A percentile compares a stretch with the other conserved stretches of the same genome.
These are phyloP conservation scores for Coemansia sp. DNA, from an alignment of 192 early-diverging fungal genomes.

Conservation along the genomic window DNA sequence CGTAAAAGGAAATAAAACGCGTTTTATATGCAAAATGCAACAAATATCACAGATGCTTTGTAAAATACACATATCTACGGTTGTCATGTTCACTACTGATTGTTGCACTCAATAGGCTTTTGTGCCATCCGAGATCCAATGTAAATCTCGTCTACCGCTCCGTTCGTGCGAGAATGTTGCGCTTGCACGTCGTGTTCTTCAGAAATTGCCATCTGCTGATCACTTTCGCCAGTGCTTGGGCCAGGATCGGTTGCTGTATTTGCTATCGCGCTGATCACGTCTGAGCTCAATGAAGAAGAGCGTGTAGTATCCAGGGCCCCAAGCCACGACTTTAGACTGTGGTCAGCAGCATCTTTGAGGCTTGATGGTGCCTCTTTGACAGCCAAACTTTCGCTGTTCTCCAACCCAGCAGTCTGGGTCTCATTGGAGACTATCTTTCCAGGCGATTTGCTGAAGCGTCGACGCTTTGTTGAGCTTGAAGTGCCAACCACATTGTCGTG, in stretches of 20 bases:
- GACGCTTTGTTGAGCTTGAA: background rate
- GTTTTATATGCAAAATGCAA: background rate
- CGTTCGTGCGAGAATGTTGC: background rate
- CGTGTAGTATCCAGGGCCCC: slow-evolving; percentile 23
- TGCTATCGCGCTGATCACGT: background rate
- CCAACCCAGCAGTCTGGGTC: background rate
- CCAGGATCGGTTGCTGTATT: background rate
- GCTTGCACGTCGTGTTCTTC: background rate
- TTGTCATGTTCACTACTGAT: slow-evolving; percentile 14
- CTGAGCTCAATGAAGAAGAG: background rate
- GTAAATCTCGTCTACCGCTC: slow-evolving; percentile 31
- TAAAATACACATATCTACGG: background rate
- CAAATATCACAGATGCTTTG: background rate
- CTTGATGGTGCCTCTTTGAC: slow-evolving; percentile 4
- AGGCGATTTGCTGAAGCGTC: background rate
- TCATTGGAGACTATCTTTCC: background rate
- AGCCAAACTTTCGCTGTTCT: background rate
- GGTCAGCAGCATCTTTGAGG: slow-evolving; percentile 33
- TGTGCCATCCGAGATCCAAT: slow-evolving; percentile 27
- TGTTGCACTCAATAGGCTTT: slow-evolving; percentile 46
- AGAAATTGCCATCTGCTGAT: background rate
- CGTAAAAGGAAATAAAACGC: background rate
- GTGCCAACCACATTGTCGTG: background rate
- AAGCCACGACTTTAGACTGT: slow-evolving; percentile 40
- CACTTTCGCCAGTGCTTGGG: background rate